Evolutionary conservation across 306 rosid species (phyloP).

Genomic region (Aeschynomene evenia): DNA sequence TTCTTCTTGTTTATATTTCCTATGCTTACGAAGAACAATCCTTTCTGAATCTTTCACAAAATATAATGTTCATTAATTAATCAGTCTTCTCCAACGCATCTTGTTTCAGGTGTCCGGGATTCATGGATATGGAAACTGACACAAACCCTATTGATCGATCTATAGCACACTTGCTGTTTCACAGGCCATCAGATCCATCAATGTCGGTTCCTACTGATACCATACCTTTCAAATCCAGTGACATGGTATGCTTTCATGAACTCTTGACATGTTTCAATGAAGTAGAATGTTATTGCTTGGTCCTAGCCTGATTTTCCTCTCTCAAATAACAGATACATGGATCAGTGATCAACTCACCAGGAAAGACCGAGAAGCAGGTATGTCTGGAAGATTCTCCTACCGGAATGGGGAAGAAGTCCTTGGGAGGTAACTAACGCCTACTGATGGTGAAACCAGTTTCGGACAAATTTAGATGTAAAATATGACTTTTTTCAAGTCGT

Average conservation of each 20-base stretch:
- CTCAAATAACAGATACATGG: constrained; percentile 43
- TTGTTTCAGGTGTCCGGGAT: constrained; percentile 55
- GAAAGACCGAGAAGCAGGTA: constrained; percentile 47
- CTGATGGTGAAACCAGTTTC: constrained; percentile 13
- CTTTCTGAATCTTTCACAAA: not conserved
- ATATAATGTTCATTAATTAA: constrained; percentile 2
- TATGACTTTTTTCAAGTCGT: not conserved
- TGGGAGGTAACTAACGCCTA: constrained; percentile 21
- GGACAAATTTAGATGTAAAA: constrained; percentile 21
- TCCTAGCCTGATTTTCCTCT: constrained; percentile 33
- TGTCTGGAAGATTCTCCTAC: constrained; percentile 46
- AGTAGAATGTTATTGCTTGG: not conserved
- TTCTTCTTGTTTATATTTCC: constrained; percentile 12
- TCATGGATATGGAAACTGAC: constrained; percentile 71
- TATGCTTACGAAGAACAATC: too few species aligned
- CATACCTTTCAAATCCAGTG: constrained; percentile 39
- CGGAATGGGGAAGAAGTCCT: constrained; percentile 22
- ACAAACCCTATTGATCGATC: constrained; percentile 91
- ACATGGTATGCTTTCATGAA: constrained; percentile 47
- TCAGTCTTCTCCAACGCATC: constrained; percentile 26
- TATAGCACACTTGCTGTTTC: constrained; percentile 83
- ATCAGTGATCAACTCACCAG: constrained; percentile 42
- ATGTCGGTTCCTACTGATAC: constrained; percentile 33
- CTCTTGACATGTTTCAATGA: not conserved
- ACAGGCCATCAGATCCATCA: constrained; percentile 66